phyloP scores from a whole-genome alignment of 371 early-diverging fungal genomes.

The Furculomyces boomerangus region DNA sequence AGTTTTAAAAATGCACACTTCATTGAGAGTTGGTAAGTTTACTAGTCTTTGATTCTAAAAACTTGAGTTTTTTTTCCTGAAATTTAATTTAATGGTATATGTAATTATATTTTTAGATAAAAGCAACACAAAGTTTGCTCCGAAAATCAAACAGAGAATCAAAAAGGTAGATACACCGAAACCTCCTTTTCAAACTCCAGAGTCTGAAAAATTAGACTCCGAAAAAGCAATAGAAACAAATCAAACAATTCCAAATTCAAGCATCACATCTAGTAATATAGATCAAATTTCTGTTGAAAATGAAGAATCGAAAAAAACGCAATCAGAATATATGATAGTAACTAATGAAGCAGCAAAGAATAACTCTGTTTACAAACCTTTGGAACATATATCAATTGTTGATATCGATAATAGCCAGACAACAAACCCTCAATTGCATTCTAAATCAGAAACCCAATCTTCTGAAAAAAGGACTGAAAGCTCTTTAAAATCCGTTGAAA shows the following conservation, averaged over 20 bases:
- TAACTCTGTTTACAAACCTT: no score
- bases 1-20: conserved; percentile 2
- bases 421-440: no score
- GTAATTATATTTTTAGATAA: neutral
- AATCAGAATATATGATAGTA: neutral
- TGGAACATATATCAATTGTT: no score
- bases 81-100: neutral
- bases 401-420: no score
- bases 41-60: no score
- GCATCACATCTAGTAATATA: neutral
- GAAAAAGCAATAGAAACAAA: neutral
- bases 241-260: neutral
- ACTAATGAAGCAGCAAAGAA: neutral
- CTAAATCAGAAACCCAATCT: no score
- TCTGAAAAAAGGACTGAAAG: no score
- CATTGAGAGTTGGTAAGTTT: neutral
- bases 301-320: neutral
- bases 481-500: no score
- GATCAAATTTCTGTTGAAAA: neutral
- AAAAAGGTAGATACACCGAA: neutral
- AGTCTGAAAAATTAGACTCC: neutral
- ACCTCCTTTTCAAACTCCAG: neutral
- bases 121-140: conserved; percentile 1
- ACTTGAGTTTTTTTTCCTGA: neutral
- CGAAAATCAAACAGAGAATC: neutral